phyloP scores from a whole-genome alignment of 306 rosid species.

The Castanea sativa region DNA sequence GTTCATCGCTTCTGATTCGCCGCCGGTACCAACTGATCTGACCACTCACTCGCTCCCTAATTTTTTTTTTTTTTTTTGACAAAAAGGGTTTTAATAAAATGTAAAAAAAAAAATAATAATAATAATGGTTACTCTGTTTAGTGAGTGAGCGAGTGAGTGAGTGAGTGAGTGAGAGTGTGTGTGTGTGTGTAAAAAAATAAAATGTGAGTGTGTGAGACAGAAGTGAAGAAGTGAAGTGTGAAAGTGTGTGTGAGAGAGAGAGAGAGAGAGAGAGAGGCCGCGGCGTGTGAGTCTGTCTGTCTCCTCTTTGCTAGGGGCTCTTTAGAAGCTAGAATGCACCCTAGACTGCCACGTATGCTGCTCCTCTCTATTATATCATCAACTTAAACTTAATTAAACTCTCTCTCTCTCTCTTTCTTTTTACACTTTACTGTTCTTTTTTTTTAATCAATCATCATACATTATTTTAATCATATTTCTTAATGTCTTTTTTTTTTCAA shows the following conservation, averaged over 20 bases:
- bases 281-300: slow-evolving; percentile 7
- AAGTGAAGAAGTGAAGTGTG: too few relatives aligned
- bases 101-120: too few relatives aligned
- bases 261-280: neutral
- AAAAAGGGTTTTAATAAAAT: too few relatives aligned
- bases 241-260: neutral
- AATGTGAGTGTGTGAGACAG: neutral
- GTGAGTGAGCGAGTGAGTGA: too few relatives aligned
- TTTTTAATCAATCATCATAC: neutral
- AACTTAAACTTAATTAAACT: neutral
- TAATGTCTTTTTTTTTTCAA: too few relatives aligned
- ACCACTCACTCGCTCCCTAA: neutral
- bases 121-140: too few relatives aligned
- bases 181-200: too few relatives aligned
- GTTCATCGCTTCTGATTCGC: slow-evolving; percentile 57
- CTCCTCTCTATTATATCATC: slow-evolving; percentile 44
- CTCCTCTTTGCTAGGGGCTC: slow-evolving; percentile 28
- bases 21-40: neutral
- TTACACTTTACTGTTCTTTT: neutral
- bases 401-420: too few relatives aligned
- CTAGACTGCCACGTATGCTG: slow-evolving; percentile 89
- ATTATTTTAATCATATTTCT: too few relatives aligned
- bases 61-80: too few relatives aligned
- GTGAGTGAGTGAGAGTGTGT: too few relatives aligned
- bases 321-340: slow-evolving; percentile 67